Percentiles rank a stretch among this genome's conserved stretches.
phyloP scores from a whole-genome alignment of 805 yeast genomes.

The Blastobotrys americana region DNA sequence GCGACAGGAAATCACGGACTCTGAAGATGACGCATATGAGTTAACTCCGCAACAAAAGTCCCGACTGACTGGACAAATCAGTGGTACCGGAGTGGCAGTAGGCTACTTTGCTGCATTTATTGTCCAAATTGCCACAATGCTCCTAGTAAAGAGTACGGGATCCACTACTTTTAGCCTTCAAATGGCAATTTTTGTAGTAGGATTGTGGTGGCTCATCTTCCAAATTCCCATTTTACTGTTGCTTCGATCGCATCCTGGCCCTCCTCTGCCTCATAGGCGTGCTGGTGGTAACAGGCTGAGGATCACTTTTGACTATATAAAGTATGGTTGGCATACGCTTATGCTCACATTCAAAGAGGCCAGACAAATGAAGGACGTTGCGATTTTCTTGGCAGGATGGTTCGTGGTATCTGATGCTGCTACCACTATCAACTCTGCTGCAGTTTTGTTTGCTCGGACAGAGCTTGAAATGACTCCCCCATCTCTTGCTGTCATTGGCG shows the following conservation, averaged over 20 bases:
- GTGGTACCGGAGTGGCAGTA: slow-evolving; percentile 63
- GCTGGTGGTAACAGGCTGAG: slow-evolving; percentile 5
- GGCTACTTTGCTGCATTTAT: slow-evolving; percentile 65
- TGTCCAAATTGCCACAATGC: slow-evolving; percentile 56
- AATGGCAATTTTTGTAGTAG: slow-evolving; percentile 55
- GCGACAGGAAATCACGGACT: neutral
- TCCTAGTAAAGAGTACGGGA: slow-evolving; percentile 38
- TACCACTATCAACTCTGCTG: slow-evolving; percentile 74
- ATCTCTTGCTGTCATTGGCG: slow-evolving; percentile 56
- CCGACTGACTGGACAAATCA: slow-evolving; percentile 32
- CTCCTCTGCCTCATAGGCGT: slow-evolving; percentile 25
- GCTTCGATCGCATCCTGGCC: slow-evolving; percentile 41
- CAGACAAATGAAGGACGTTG: slow-evolving; percentile 52
- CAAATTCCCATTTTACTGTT: slow-evolving; percentile 52
- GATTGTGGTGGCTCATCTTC: slow-evolving; percentile 71
- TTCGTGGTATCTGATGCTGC: slow-evolving; percentile 67
- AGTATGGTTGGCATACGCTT: slow-evolving; percentile 59
- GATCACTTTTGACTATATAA: slow-evolving; percentile 30
- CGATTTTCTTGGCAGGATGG: slow-evolving; percentile 66
- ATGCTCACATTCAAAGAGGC: slow-evolving; percentile 52
- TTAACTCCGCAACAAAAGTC: slow-evolving; percentile 5
- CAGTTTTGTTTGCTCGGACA: slow-evolving; percentile 66
- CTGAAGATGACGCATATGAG: neutral
- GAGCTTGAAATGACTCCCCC: slow-evolving; percentile 64
- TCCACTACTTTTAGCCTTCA: slow-evolving; percentile 42